Evolutionary conservation across 768 basidiomycete species (phyloP), one percentile per base, ranked within the genome.

Genomic region (Russula dissimulans): DNA sequence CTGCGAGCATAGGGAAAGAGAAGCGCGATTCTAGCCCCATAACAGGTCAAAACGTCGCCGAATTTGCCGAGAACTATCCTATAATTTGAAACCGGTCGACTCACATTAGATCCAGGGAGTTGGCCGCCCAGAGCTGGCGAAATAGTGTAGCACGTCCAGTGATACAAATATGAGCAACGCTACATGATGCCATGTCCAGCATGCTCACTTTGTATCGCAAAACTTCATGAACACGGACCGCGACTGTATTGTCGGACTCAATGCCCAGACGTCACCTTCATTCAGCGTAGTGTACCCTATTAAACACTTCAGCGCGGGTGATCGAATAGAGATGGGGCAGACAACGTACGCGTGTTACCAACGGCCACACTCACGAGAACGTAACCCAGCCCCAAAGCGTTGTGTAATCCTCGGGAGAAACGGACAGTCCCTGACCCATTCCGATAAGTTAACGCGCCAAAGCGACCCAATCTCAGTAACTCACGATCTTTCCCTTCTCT

Each of bases 371-470:
- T 87, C 89, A 91, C 39, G 67, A 73, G 65, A 89, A 90, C 1
- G 86, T 81, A 0, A 82, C 71, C 89, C 89, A 90, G 43, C 80
- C 79, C 74, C 80, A 81, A 14, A 92, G 76, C 1, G 83, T 74
- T 0, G 85, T 83, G 67, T 90, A 91, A 65, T 91, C 89, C 68
- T 92, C 90, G 0, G 84, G 86, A 2, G 82, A 79, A n/a, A 85
- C 71, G 4, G 77, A 71, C 17, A 68, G 67, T 7, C 83, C 84
- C 84, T 86, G 45, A 4, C 55, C n/a, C 54, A 56, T 53, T 29
- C 38, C 17, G 32, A n/a, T 32, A 31, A 34, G 56, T 43, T 29
- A 54, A 62, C 49, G 49, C 18, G 2, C 26, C 10, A 42, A 36
- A 26, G 47, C 43, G 48, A 50, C 54, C 0, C 14, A 56, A 26